Base-by-base conservation (phyloP, 2,329 filamentous ascomycete species). In the Claviceps sorghi region DNA sequence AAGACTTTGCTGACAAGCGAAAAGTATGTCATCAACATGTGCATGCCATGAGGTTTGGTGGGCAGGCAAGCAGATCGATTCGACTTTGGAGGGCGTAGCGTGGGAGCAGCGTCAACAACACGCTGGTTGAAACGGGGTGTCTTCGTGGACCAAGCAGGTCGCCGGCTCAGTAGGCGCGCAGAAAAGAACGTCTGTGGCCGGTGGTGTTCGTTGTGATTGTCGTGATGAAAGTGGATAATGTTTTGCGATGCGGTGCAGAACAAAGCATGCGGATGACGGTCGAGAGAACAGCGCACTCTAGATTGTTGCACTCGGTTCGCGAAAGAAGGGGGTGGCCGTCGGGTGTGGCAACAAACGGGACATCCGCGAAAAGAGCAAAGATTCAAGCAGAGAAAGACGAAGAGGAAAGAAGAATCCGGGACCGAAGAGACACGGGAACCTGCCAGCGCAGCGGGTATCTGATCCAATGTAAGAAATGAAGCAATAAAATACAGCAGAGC, bases 401-500 rank as follows among this genome's bases (percentile, higher is more conserved):
- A n/a, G 8, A 30, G 10, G 21, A 45, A 5, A 45, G n/a, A n/a
- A 45, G 15, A 30, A 19, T 2, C 17, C 1, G 13, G 26, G 5
- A 26, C 3, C 26, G 26, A 26, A 26, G 26, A 26, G 3, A 26
- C 26, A 26, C 26, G 26, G 5, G 26, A 26, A 26, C 34, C n/a
- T 26, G 34, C 17, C 29, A 21, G 21, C 17, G 41, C 17, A 32
- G 46, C 11, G 47, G 41, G 22, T 32, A 41, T 19, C 32, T 22
- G 22, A 32, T 19, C 15, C n/a, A n/a, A 21, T 19, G 47, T 53
- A 49, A 45, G 26, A 53, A 22, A 50, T 49, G 48, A 53, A 49
- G 41, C 45, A 48, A 52, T 47, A 52, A 52, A 52, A 52, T 47
- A 52, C 45, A 49, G 48, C 32, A 47, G n/a, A 47, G 26, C 48